Conservation (phyloP, 2,329 filamentous ascomycete genomes). For the Fusarium piperis region DNA sequence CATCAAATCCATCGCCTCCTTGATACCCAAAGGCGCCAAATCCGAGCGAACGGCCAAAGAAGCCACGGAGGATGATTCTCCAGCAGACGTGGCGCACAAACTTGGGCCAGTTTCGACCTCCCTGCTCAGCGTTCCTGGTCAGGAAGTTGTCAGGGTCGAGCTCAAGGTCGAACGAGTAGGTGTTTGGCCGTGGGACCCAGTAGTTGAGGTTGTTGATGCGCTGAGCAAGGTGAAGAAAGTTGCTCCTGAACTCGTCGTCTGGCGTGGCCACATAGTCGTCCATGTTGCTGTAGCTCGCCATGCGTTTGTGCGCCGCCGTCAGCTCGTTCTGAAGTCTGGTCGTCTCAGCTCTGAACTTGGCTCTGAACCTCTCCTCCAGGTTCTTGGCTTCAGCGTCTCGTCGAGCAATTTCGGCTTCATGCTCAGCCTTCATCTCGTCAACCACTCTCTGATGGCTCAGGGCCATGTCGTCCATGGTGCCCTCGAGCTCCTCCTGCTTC, state of each 20-base stretch:
- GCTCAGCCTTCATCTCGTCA: neutral
- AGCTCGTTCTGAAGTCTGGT: neutral
- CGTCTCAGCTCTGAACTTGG: neutral
- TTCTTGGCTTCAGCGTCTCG: neutral
- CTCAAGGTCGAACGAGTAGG: neutral
- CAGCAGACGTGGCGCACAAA: conserved; percentile 20
- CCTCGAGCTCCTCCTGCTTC: neutral
- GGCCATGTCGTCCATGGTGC: neutral
- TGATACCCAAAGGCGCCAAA: conserved; percentile 15
- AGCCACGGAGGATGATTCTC: conserved; percentile 5
- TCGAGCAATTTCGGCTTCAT: neutral
- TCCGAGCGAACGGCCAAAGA: conserved; percentile 10
- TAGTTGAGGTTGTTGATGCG: conserved; percentile 19
- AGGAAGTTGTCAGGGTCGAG: conserved; percentile 14
- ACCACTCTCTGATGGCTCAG: neutral
- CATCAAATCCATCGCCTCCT: conserved; percentile 5
- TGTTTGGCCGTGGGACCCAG: neutral
- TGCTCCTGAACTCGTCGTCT: conserved; percentile 10
- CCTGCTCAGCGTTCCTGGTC: conserved; percentile 9
- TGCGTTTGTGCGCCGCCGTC: neutral
- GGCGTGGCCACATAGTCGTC: neutral
- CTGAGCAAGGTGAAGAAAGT: neutral
- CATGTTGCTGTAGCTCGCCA: conserved; percentile 19
- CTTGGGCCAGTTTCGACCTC: conserved; percentile 19
- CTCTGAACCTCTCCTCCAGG: neutral